Base-by-base conservation (phyloP, 768 basidiomycete genomes). In the Lyophyllum atratum region DNA sequence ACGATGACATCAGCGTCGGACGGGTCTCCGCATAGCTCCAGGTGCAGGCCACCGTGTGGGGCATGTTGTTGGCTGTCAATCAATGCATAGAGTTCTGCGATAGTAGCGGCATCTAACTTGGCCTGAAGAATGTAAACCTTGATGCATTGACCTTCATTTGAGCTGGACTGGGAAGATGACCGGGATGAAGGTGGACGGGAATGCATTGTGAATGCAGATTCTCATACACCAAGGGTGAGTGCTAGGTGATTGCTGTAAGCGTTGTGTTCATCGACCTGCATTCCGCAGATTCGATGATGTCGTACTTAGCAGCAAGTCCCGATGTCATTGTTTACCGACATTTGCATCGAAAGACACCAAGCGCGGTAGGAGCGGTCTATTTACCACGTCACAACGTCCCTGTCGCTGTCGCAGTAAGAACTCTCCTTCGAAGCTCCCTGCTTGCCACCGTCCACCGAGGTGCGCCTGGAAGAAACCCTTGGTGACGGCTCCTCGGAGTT, bases 1-100 rank as follows among this genome's bases (percentile, higher is more conserved):
- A 93, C 65, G 37, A 93, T 72, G 31, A 92, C 73, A 50, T 92
- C 82, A 4, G 89, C 85, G 11, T 82, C 77, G 15, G 76, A 69
- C 3, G 73, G 59, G 37, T 80, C 64, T 15, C 62, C 59, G 54
- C 78, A 78, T 28, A 81, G 65, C 51, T 75, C 66, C 10, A 82
- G 51, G 14, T 50, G 52, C 9, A 61, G 61, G 24, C 48, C 59
- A 31, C 52, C 39, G 11, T 25, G 10, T 34, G 42, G 28, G 28
- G 10, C 25, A 17, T 17, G 45, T 40, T 25, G 49, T 46, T 59
- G 57, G 22, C 46, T 66, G 56, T 80, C 77, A 24, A 78, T 62
- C 9, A 76, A 51, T 19, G 62, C 55, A 44, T 71, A 73, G 1
- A 83, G 70, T 34, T 80, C 73, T 4, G 64, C 61, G 37, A 79